These are phyloP conservation scores for Phytopythium helicoides DNA, from an alignment of 352 stramenopile genomes.

Conservation along the genomic window DNA sequence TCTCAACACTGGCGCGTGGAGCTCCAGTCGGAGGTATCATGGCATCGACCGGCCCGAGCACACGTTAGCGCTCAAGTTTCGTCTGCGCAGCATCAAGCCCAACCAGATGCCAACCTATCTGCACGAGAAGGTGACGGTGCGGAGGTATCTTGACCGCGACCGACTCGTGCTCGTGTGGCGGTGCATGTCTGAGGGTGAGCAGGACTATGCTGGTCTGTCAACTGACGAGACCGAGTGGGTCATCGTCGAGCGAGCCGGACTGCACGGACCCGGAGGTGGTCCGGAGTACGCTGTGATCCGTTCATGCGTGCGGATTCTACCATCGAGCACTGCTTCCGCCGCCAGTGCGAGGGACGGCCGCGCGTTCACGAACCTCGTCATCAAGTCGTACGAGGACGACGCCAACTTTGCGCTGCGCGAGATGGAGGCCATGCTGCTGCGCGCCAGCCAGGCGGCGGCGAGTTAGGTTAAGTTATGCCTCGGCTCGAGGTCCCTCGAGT, in stretches of 20 bases:
- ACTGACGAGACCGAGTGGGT: slow-evolving; percentile 33
- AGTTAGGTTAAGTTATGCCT: too few species aligned
- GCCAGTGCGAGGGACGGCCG: slow-evolving; percentile 7
- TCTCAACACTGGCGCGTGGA: slow-evolving; percentile 6
- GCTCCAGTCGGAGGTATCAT: slow-evolving; percentile 16
- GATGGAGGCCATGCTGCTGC: slow-evolving; percentile 30
- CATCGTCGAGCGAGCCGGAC: slow-evolving; percentile 17
- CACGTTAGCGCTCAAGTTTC: slow-evolving; percentile 34
- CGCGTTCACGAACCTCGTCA: slow-evolving; percentile 22
- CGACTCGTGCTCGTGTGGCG: slow-evolving; percentile 28
- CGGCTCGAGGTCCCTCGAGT: too few species aligned
- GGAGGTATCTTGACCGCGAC: slow-evolving; percentile 29
- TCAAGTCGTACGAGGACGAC: slow-evolving; percentile 38
- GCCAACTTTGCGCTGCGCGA: slow-evolving; percentile 36
- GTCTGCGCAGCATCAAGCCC: slow-evolving; percentile 10
- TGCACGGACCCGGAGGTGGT: background rate
- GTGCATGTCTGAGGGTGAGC: slow-evolving; percentile 29
- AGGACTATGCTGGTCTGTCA: slow-evolving; percentile 21
- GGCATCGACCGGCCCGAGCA: slow-evolving; percentile 25
- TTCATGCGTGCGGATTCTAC: slow-evolving; percentile 24
- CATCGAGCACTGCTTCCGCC: slow-evolving; percentile 9
- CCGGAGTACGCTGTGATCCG: slow-evolving; percentile 19
- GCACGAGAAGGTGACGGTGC: slow-evolving; percentile 33
- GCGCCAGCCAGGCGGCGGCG: slow-evolving; percentile 3
- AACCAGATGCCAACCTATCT: slow-evolving; percentile 14